A percentile compares a stretch with the other conserved stretches of the same genome.
Conservation (phyloP, 257 asterid species). For the Rehmannia glutinosa region DNA sequence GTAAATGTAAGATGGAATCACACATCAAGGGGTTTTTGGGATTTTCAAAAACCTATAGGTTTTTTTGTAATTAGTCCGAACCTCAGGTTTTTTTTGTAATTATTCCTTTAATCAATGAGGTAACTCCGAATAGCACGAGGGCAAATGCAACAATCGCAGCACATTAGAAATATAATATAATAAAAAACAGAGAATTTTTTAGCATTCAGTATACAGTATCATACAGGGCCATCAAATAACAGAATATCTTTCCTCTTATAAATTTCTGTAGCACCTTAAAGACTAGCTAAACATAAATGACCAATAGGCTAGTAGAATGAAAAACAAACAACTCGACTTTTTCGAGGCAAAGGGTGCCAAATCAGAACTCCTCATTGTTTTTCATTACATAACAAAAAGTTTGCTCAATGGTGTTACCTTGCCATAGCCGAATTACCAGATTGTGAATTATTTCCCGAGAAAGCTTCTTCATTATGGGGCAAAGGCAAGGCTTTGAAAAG, state of each 20-base stretch:
- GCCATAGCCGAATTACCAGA: conserved; percentile 19
- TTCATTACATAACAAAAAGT: background rate
- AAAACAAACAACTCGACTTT: too few relatives aligned
- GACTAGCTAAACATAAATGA: too few relatives aligned
- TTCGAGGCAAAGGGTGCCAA: too few relatives aligned
- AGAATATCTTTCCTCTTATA: background rate
- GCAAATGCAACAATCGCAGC: background rate
- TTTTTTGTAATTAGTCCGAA: too few relatives aligned
- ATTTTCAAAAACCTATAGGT: too few relatives aligned
- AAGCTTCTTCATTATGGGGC: conserved; percentile 20
- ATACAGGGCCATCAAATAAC: background rate
- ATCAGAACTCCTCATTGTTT: background rate
- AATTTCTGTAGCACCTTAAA: background rate
- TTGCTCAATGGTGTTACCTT: conserved; percentile 12
- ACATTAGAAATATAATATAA: background rate
- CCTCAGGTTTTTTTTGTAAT: too few relatives aligned
- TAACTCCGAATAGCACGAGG: too few relatives aligned
- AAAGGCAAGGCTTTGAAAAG: conserved; percentile 53
- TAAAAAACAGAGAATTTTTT: background rate
- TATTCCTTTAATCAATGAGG: too few relatives aligned
- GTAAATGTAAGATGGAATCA: too few relatives aligned
- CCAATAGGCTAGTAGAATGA: too few relatives aligned
- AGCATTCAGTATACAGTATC: background rate
- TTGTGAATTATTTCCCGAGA: conserved; percentile 4
- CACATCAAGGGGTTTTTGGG: too few relatives aligned